Evolutionary conservation across 768 basidiomycete genomes (phyloP), one percentile per base, ranked within the genome.

Genomic region (Boletales sp.): DNA sequence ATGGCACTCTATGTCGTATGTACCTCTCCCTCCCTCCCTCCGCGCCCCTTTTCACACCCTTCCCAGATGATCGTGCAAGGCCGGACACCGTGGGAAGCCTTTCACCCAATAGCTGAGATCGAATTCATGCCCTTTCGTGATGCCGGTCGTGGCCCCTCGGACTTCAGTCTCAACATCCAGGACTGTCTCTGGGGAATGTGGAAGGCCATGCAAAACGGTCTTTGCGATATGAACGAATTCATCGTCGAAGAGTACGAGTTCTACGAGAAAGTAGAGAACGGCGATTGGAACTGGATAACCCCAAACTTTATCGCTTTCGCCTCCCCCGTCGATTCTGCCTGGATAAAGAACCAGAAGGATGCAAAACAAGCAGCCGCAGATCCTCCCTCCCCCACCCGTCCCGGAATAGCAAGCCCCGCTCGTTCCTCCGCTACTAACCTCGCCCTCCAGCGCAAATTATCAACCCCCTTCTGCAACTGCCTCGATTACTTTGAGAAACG

Each of bases 61-160:
- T 47, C 43, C 48, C 62, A 96, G 94, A 86, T 97, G 83, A 94
- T 98, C 57, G 93, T 96, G 1, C 84, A 87, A 67, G 79, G 87
- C 47, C 85, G 86, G 51, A 80, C 88, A 17, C 94, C 95, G 30
- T 94, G 91, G 85, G 90, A 94, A 69, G 93, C 94, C 3, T 94
- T 97, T 66, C 85, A 91, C 57, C 94, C 95, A 3, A 86, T 98
- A 46, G 90, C 93, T 31, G 85, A 92, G 62, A 65, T 94, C 34
- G 91, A 95, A 69, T 92, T 94, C 64, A 90, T 92, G 84, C 87
- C 91, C 14, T 98, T 98, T 65, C 80, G 96, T 51, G 96, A 99
- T 61, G 96, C 96, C 17, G 94, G 95, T 4, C 82, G 90, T 36
- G 94, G 93, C 1, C 83, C 84, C 12, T 90, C 91, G 9, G 94